phyloP scores from a whole-genome alignment of 164 flowering plant species.

The Cinnamomum chago region DNA sequence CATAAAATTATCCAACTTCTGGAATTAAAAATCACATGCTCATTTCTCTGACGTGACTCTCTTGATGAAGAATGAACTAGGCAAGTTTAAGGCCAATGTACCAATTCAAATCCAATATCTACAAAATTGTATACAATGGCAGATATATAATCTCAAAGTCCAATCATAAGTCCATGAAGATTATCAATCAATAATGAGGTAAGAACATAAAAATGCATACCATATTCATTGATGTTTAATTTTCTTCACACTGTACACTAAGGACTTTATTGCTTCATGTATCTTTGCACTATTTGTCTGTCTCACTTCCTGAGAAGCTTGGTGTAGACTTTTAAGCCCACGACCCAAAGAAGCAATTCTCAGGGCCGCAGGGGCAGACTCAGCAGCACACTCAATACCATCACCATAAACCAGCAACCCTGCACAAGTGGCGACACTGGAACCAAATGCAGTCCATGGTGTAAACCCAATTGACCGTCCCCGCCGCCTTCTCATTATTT shows the following conservation, averaged over 20 bases:
- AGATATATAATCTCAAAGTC: background rate
- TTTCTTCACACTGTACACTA: slow-evolving; percentile 52
- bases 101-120: background rate
- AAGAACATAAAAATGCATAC: background rate
- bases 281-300: slow-evolving; percentile 41
- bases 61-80: too few species aligned
- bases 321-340: slow-evolving; percentile 64
- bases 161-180: background rate
- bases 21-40: background rate
- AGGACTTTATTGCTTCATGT: slow-evolving; percentile 61
- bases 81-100: background rate
- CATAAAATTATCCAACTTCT: background rate
- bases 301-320: slow-evolving; percentile 50
- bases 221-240: slow-evolving; percentile 26
- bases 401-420: slow-evolving; percentile 73
- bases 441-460: slow-evolving; percentile 83
- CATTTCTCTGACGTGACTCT: too few species aligned
- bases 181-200: background rate
- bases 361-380: slow-evolving; percentile 71
- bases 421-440: slow-evolving; percentile 69
- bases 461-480: slow-evolving; percentile 45
- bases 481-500: slow-evolving; percentile 72
- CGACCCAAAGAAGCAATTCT: slow-evolving; percentile 85
- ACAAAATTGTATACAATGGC: background rate
- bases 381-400: slow-evolving; percentile 88